These are phyloP conservation scores for Picea glauca DNA, from an alignment of 75 land plant species.

Conservation along the genomic window DNA sequence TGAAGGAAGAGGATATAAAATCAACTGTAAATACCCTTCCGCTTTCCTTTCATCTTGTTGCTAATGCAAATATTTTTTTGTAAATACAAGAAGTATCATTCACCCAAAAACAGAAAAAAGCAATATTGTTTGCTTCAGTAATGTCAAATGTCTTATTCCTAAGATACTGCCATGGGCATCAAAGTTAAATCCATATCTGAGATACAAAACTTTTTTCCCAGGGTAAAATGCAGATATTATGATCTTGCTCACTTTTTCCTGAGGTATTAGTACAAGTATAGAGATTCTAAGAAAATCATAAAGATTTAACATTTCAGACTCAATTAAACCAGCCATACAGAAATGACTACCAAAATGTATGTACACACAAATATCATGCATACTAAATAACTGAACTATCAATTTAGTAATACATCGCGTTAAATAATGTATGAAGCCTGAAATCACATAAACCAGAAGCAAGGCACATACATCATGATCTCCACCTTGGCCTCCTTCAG, in stretches of 20 bases:
- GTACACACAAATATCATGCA: no score
- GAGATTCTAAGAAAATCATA: no score
- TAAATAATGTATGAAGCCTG: background rate
- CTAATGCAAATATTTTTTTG: no score
- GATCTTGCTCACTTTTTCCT: no score
- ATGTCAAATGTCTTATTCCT: background rate
- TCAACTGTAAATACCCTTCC: no score
- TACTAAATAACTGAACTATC: background rate
- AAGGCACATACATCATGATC: conserved; percentile 83
- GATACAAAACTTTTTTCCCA: background rate
- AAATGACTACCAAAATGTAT: no score
- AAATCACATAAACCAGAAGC: background rate
- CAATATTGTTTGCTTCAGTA: background rate
- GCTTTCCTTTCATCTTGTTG: no score
- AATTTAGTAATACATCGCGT: background rate
- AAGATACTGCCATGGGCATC: background rate
- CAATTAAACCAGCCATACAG: no score
- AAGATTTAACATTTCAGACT: background rate
- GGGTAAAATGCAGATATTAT: background rate
- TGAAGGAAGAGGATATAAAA: background rate
- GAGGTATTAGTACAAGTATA: no score
- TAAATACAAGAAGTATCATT: no score
- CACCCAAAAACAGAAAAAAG: background rate
- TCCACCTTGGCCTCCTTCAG: conserved; percentile 97
- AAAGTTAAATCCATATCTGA: background rate